Evolutionary conservation across 192 early-diverging fungal genomes (phyloP).

Genomic region (Podila epicladia): DNA sequence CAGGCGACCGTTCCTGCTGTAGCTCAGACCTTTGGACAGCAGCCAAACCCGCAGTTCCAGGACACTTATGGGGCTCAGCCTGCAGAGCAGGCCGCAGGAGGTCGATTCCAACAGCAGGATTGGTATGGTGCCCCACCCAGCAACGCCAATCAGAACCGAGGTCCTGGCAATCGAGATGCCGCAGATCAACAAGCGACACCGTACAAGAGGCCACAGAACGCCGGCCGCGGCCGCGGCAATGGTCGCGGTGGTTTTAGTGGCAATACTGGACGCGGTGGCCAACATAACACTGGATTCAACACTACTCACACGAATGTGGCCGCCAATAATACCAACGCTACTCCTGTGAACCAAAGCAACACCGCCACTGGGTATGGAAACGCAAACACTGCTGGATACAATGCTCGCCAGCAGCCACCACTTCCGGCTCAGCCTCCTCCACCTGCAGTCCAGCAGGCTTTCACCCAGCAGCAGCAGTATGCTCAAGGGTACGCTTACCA

Average conservation of each 20-base stretch:
- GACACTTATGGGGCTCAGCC: conserved; percentile 32
- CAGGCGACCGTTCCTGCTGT: conserved; percentile 6
- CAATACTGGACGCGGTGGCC: conserved; percentile 17
- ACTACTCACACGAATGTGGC: not conserved
- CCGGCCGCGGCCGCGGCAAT: conserved; percentile 27
- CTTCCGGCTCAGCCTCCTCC: conserved; percentile 38
- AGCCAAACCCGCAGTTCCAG: conserved; percentile 12
- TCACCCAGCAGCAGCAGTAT: conserved; percentile 37
- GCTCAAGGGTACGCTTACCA: conserved; percentile 40
- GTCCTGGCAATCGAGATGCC: conserved; percentile 20
- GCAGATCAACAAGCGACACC: conserved; percentile 20
- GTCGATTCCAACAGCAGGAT: conserved; percentile 35
- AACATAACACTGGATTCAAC: conserved; percentile 31
- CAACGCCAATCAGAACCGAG: conserved; percentile 3
- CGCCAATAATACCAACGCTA: not conserved
- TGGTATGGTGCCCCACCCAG: conserved; percentile 16
- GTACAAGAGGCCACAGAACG: conserved; percentile 28
- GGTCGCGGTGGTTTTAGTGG: conserved; percentile 35
- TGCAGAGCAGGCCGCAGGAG: not conserved
- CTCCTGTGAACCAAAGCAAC: conserved; percentile 33
- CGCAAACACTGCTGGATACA: conserved; percentile 11
- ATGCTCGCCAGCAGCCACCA: conserved; percentile 36
- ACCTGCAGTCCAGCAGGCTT: conserved; percentile 27
- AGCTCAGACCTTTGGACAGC: conserved; percentile 19
- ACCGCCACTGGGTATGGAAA: conserved; percentile 4